Conservation (phyloP, 1,284 basidiomycete species). For the Cystobasidium pallidum region DNA sequence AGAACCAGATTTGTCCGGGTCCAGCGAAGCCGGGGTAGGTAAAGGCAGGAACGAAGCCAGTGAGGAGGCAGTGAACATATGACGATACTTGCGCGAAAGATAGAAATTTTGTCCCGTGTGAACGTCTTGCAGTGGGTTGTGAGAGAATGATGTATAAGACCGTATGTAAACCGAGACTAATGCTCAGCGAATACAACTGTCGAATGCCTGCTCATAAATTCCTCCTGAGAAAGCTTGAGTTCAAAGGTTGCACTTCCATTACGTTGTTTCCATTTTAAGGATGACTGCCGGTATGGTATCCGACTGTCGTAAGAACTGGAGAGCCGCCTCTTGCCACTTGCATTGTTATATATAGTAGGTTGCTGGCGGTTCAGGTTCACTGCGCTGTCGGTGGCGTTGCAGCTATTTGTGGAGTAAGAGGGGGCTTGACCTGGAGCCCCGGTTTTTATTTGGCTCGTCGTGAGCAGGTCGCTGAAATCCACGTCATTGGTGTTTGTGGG, state of each 20-base stretch:
- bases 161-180: no score
- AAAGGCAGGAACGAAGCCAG: no score
- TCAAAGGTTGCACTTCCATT: slow-evolving; percentile 36
- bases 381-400: not conserved
- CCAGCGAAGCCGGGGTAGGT: no score
- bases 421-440: not conserved
- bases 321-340: not conserved
- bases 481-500: not conserved
- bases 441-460: not conserved
- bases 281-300: slow-evolving; percentile 30
- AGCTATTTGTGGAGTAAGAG: slow-evolving; percentile 6
- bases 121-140: no score
- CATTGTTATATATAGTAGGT: not conserved
- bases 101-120: no score
- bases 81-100: no score
- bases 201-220: slow-evolving; percentile 14
- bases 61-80: no score
- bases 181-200: not conserved
- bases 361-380: not conserved
- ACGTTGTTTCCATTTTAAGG: slow-evolving; percentile 35
- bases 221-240: slow-evolving; percentile 36
- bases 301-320: slow-evolving; percentile 1
- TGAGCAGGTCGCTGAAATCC: not conserved
- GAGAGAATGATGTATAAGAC: no score
- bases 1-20: no score